Percentiles rank a stretch among this genome's conserved stretches.
phyloP scores from a whole-genome alignment of 2,329 filamentous ascomycete species.

The Chalara sp. region DNA sequence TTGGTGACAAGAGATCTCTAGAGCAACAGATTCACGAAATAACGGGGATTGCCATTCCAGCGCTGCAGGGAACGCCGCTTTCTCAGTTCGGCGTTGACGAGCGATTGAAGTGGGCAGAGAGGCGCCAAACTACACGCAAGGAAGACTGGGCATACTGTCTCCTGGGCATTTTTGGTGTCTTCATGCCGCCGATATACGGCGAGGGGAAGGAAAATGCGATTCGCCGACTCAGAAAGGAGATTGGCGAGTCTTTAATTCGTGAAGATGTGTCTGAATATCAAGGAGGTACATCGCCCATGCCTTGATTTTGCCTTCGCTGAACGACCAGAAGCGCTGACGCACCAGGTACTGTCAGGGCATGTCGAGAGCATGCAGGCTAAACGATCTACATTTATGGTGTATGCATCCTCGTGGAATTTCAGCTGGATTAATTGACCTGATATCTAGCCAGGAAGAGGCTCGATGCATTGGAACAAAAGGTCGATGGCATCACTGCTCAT shows the following conservation, averaged over 20 bases:
- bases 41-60: constrained; percentile 8
- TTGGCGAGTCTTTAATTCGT: constrained; percentile 9
- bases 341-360: too few relatives aligned
- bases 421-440: too few relatives aligned
- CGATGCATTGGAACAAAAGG: too few relatives aligned
- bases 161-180: constrained; percentile 35
- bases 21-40: constrained; percentile 8
- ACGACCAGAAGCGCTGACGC: too few relatives aligned
- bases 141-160: constrained; percentile 39
- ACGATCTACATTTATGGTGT: too few relatives aligned
- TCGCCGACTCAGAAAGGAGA: constrained; percentile 27
- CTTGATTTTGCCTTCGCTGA: too few relatives aligned
- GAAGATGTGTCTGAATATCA: neutral
- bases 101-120: constrained; percentile 32
- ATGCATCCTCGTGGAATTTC: too few relatives aligned
- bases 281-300: neutral
- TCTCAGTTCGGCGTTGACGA: constrained; percentile 7
- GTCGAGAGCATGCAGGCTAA: too few relatives aligned
- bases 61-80: constrained; percentile 4
- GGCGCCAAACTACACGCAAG: constrained; percentile 25
- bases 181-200: constrained; percentile 36
- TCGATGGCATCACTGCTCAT: too few relatives aligned
- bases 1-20: constrained; percentile 8
- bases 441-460: too few relatives aligned
- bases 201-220: constrained; percentile 27